phyloP scores from a whole-genome alignment of 2,329 filamentous ascomycete species.

The Calonectria pauciramosa region DNA sequence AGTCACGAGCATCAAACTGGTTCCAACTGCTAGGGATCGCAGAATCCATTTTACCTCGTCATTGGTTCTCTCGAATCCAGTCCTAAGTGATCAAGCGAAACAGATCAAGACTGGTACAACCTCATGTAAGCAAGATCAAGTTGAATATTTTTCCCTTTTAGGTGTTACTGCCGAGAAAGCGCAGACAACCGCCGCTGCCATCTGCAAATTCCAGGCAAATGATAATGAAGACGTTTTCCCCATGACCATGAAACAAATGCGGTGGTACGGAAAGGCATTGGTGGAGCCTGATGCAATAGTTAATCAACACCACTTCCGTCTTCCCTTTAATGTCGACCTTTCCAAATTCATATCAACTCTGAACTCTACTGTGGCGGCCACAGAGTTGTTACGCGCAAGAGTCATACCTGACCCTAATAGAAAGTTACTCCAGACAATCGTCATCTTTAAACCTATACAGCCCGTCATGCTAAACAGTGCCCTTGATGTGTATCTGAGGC shows the following conservation, averaged over 20 bases:
- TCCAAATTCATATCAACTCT: not conserved
- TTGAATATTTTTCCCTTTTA: not conserved
- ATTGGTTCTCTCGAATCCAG: not conserved
- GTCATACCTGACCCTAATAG: not conserved
- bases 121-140: not conserved
- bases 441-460: not conserved
- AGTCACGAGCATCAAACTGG: not conserved
- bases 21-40: not conserved
- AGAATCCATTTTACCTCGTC: not conserved
- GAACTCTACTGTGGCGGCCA: not conserved
- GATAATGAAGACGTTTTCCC: not conserved
- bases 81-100: not conserved
- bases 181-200: not conserved
- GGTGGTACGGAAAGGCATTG: not conserved
- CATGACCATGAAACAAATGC: slow-evolving; percentile 4
- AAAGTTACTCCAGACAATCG: not conserved
- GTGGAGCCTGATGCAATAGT: not conserved
- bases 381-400: not conserved
- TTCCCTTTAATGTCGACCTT: not conserved
- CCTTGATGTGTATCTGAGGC: not conserved
- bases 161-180: not conserved
- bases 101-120: not conserved
- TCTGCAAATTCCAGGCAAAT: not conserved
- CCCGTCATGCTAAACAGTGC: not conserved
- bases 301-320: not conserved